Conservation (phyloP, 2,329 filamentous ascomycete genomes). For the Boeremia exigua region DNA sequence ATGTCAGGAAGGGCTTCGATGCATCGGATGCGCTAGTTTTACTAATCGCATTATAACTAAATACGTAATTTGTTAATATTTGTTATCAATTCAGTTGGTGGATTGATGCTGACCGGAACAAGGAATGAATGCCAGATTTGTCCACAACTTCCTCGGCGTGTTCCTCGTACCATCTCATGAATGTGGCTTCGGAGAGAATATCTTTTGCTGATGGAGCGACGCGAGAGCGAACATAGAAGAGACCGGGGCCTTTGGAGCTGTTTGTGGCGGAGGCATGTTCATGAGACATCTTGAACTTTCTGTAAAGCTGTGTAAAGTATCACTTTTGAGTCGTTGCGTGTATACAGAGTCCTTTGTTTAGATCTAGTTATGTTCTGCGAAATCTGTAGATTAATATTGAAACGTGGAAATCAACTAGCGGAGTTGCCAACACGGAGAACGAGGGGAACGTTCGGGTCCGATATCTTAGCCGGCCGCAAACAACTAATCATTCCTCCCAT, state of each 20-base stretch:
- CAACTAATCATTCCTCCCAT: not conserved
- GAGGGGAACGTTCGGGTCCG: not conserved
- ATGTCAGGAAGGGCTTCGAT: constrained; percentile 46
- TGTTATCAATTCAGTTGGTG: not conserved
- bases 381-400: not conserved
- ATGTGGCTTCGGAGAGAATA: constrained; percentile 41
- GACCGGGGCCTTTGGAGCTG: constrained; percentile 12
- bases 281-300: not conserved
- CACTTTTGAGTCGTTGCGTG: too few species aligned
- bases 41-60: not conserved
- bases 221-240: constrained; percentile 26
- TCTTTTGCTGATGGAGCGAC: constrained; percentile 32
- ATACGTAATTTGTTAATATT: not conserved
- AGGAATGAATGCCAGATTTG: constrained; percentile 41
- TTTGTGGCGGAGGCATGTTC: not conserved
- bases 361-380: not conserved
- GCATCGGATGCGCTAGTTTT: constrained; percentile 38
- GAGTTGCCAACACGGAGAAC: not conserved
- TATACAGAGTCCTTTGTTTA: too few species aligned
- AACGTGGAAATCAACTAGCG: not conserved
- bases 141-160: constrained; percentile 49
- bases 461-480: not conserved
- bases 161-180: constrained; percentile 49
- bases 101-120: not conserved
- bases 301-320: too few species aligned